Evolutionary conservation across 805 yeast genomes (phyloP), one percentile per base, ranked within the genome.

Genomic region (Osmozyma mogii): DNA sequence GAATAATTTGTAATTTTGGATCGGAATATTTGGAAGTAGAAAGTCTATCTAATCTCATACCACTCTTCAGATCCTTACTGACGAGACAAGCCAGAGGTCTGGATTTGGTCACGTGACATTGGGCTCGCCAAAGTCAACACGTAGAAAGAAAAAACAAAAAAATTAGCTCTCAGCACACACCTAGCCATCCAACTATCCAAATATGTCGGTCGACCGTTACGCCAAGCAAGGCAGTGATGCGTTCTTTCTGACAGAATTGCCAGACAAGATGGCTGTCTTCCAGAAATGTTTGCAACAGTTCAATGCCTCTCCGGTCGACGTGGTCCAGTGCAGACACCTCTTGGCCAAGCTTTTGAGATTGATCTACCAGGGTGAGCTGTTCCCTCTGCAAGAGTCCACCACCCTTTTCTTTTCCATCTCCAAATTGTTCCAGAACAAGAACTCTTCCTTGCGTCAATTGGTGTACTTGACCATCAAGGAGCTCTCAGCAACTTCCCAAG

Each of bases 221-320:
- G 20, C 9, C 9, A 9, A 7, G 9, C 9, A 9, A 9, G 20
- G 20, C 20, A 18, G 20, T 18, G 20, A 7, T 18, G 7, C n/a
- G n/a, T n/a, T n/a, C n/a, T n/a, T n/a, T n/a, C n/a, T n/a, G n/a
- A n/a, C n/a, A n/a, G 63, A 68, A 19, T 56, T 72, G 44, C 94
- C 95, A 33, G 97, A 92, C 61, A 88, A 88, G 61, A 92, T 92
- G 97, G 80, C 96, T 8, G 88, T 92, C 39, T 89, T 82, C 57
- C 98, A 92, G 61, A 95, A 88, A 54, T 88, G 96, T 66, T 65
- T 84, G 50, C 83, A 83, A 43, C 88, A 84, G 37, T 92, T 92
- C 71, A 89, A 88, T 63, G 84, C 88, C 40, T 72, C 92, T 25
- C 95, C 95, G 8, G 80, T 88, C 36, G 79, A 83, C 47, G 83